Base-by-base conservation (phyloP, 1,284 basidiomycete genomes). In the Ustanciosporium gigantosporum region DNA sequence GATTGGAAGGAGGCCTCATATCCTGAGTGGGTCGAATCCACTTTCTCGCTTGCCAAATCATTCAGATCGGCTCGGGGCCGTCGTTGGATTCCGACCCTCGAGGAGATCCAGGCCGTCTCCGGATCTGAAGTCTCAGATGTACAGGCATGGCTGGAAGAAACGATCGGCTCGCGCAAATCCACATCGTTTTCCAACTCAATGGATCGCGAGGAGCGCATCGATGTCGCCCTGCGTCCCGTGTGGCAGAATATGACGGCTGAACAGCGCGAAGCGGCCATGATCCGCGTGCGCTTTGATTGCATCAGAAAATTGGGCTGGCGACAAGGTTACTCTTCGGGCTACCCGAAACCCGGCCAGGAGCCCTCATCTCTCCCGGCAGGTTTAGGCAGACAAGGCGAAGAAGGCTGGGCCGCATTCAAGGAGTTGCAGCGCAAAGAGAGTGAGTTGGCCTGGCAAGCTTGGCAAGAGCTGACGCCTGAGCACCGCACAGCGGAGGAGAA, bases 281-380 rank as follows among this genome's bases (percentile, higher is more conserved):
- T 62, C 8, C 51, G 60, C 5, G 45, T 42, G 7, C 32, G 61
- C 7, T 72, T 51, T 50, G 64, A 66, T 14, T 60, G 65, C 44
- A 53, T 66, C 22, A 57, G 73, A 20, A 66, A 60, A 27, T 50
- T 77, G 2, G 75, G 75, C 8, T 77, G 75, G 75, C 55, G 75
- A 29, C 51, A 61, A 9, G 75, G 75, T 27, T 77, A 60, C 41
- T 70, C 73, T 20, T 61, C 72, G 2, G 75, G 73, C 29, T 76
- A 60, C 42, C 75, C 75, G 8, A 45, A 45, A 17, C 52, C 55
- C 20, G 37, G 25, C 19, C 16, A 29, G 6, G 42, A 59, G 27
- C 36, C 32, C 15, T 49, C 51, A 6, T 48, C 49, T 31, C 37
- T 61, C 2, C 60, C 46, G 3, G 36, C 29, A 11, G 35, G 59